A percentile compares a stretch with the other conserved stretches of the same genome.
These are phyloP conservation scores for Elsinoe perseae DNA, from an alignment of 2,329 filamentous ascomycete species.

Conservation along the genomic window DNA sequence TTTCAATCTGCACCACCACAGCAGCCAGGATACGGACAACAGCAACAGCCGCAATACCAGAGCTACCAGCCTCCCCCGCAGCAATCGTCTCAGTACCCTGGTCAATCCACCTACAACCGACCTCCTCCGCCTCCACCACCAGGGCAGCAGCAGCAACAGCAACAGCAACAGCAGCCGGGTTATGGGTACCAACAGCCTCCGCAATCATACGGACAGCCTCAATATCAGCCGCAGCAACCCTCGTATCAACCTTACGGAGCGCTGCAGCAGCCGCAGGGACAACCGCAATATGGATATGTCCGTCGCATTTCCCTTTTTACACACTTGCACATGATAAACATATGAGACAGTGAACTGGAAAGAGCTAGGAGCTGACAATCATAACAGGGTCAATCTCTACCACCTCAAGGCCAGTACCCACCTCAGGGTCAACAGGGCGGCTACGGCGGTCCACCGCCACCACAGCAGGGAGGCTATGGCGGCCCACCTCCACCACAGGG, in stretches of 20 bases:
- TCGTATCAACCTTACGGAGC: background rate
- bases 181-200: slow-evolving; percentile 21
- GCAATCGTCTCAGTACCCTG: slow-evolving; percentile 23
- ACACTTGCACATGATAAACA: slow-evolving; percentile 12
- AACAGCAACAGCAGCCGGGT: slow-evolving; percentile 14
- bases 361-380: slow-evolving; percentile 15
- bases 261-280: slow-evolving; percentile 22
- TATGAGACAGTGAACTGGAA: background rate
- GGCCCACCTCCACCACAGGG: slow-evolving; percentile 27
- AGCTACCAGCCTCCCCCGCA: slow-evolving; percentile 28
- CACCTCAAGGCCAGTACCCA: slow-evolving; percentile 18
- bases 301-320: slow-evolving; percentile 18
- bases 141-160: slow-evolving; percentile 19
- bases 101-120: slow-evolving; percentile 24
- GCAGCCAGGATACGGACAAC: slow-evolving; percentile 26
- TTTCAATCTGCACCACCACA: slow-evolving; percentile 11
- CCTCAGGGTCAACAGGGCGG: slow-evolving; percentile 20
- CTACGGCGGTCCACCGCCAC: slow-evolving; percentile 21
- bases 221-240: slow-evolving; percentile 19
- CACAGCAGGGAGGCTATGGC: slow-evolving; percentile 23
- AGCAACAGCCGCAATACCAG: slow-evolving; percentile 24
- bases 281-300: slow-evolving; percentile 22
- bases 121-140: slow-evolving; percentile 33
- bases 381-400: slow-evolving; percentile 13
- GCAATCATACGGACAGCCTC: slow-evolving; percentile 20